Evolutionary conservation across 768 basidiomycete genomes (phyloP), one percentile per base, ranked within the genome.

Genomic region (Podaxis mareebaensis): DNA sequence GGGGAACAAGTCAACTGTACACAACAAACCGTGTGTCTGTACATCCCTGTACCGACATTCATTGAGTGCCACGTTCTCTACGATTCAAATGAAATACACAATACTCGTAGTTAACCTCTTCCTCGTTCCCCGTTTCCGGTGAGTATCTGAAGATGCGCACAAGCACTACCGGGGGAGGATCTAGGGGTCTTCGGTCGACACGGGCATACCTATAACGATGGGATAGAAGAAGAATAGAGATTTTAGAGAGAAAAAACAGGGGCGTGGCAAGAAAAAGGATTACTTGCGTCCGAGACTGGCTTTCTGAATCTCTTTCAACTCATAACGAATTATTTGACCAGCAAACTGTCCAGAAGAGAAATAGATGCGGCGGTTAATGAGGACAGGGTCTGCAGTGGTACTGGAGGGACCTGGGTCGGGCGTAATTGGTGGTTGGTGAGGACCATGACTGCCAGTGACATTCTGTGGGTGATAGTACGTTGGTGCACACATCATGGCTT

Each of bases 1-100:
- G 3, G 87, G 88, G 65, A 90, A 91, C 17, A 93, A 78, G 74
- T 93, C 92, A 44, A 90, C 89, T 2, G 87, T 90, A 73, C 92
- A 92, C 15, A 93, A 71, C 12, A 92, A 78, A 2, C 91, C 92
- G 33, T 85, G 78, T n/a, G 78, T 78, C 60, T 87, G 83, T 51
- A 89, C 73, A 46, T 84, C 82, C 48, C 90, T 91, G 68, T 0
- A n/a, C 63, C 15, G 20, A 51, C 66, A 49, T 20, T 69, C 64
- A 65, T 62, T 58, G 59, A 63, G 67, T 58, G 60, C 26, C 60
- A 64, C 51, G 61, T 42, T 53, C 51, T 53, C n/a, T 58, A 17
- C 36, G 24, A 36, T 6, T 54, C 20, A 22, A 36, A 58, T 46
- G 33, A 48, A 61, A 20, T 64, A 68, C 79, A 36, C 13, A n/a